Percentiles rank a stretch among this genome's conserved stretches.
phyloP scores from a whole-genome alignment of 306 rosid genomes.

The Morella rubra region DNA sequence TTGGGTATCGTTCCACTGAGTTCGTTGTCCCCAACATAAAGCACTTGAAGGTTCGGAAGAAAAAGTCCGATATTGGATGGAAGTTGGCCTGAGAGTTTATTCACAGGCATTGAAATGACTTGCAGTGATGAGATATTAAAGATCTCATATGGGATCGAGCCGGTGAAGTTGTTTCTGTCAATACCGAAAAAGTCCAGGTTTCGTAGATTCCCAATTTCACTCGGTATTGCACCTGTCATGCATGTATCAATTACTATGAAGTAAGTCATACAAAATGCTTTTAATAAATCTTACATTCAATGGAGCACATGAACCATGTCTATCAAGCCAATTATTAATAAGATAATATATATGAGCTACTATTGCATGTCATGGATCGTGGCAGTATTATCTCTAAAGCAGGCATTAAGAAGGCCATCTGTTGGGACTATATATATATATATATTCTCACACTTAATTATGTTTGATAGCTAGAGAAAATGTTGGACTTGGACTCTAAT shows the following conservation, averaged over 20 bases:
- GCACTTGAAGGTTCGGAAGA: slow-evolving; percentile 13
- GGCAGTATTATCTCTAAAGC: no score
- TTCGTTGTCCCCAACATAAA: not conserved
- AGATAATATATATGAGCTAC: no score
- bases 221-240: slow-evolving; percentile 22
- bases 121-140: slow-evolving; percentile 21
- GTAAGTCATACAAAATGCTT: not conserved
- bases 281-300: not conserved
- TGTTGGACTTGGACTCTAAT: no score
- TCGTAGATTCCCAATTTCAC: slow-evolving; percentile 22
- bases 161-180: not conserved
- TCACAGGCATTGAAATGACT: not conserved
- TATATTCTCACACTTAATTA: no score
- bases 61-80: slow-evolving; percentile 11
- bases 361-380: no score
- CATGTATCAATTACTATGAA: not conserved
- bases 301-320: no score
- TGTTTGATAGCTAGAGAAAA: no score
- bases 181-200: not conserved
- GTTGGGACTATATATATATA: no score
- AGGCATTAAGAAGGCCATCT: no score
- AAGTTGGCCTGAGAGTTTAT: slow-evolving; percentile 24
- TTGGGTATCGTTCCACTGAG: no score
- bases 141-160: slow-evolving; percentile 25
- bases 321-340: no score